phyloP scores from a whole-genome alignment of 2,329 filamentous ascomycete genomes.

The Polychaeton citri region DNA sequence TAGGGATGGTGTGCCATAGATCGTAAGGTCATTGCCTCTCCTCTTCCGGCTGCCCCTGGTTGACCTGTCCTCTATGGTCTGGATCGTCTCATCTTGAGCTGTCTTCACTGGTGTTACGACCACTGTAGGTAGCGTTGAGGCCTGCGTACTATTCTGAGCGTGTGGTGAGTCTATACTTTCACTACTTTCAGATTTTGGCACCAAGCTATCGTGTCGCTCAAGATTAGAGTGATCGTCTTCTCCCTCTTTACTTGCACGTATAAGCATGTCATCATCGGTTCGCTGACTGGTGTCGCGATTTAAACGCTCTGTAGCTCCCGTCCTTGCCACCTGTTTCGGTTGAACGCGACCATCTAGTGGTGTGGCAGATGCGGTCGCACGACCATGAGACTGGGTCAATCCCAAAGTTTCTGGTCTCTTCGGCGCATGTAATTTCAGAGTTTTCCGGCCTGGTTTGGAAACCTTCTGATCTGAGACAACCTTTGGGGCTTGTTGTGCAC shows the following conservation, averaged over 20 bases:
- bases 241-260: neutral
- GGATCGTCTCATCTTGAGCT: neutral
- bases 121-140: neutral
- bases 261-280: neutral
- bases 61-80: neutral
- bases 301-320: neutral
- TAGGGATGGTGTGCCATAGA: neutral
- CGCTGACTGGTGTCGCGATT: neutral
- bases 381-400: neutral
- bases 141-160: neutral
- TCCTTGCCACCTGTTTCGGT: neutral
- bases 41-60: neutral
- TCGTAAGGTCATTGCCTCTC: neutral
- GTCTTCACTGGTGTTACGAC: neutral
- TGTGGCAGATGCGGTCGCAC: neutral
- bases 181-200: neutral
- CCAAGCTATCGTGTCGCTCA: neutral
- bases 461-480: too few species aligned
- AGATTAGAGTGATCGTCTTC: neutral
- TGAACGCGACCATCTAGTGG: neutral
- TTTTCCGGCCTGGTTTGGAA: neutral
- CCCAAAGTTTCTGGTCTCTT: neutral
- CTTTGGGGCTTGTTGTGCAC: too few species aligned
- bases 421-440: neutral
- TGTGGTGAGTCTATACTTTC: neutral